Evolutionary conservation across 306 rosid genomes (phyloP).

Genomic region (Citrullus mucosospermus): DNA sequence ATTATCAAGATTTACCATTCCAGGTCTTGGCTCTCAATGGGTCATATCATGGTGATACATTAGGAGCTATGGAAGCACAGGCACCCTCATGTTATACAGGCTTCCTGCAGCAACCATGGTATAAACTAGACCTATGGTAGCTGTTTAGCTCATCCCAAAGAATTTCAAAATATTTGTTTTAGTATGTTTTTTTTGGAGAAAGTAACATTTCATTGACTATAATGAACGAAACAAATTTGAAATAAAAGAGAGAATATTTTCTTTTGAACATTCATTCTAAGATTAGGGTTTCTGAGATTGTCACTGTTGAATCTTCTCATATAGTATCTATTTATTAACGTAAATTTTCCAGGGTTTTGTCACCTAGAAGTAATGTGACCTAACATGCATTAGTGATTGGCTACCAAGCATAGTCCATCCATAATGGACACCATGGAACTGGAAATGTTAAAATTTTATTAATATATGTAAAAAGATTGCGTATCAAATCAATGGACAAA

Average conservation of each 20-base stretch:
- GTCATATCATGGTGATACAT: conserved; percentile 93
- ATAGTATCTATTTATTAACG: not conserved
- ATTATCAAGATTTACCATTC: conserved; percentile 17
- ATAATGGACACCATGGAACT: not conserved
- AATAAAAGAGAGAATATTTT: not conserved
- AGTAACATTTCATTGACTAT: not conserved
- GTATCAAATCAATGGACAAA: not conserved
- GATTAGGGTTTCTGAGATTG: not conserved
- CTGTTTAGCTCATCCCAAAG: not conserved
- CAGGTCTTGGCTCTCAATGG: conserved; percentile 86
- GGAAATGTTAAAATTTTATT: not conserved
- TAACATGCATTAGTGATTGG: not conserved
- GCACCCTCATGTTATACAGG: conserved; percentile 93
- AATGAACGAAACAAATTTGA: not conserved
- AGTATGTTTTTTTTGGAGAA: not conserved
- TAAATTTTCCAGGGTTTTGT: not conserved
- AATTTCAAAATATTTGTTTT: not conserved
- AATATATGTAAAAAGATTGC: not conserved
- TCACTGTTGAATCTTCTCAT: not conserved
- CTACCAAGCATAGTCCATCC: not conserved
- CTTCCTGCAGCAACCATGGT: conserved; percentile 98
- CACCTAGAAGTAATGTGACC: not conserved
- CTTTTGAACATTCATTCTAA: not conserved
- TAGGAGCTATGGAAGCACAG: conserved; percentile 99
- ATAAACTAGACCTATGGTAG: conserved; percentile 5